Conservation (phyloP, 2,329 filamentous ascomycete species). For the Aureobasidium sp. region DNA sequence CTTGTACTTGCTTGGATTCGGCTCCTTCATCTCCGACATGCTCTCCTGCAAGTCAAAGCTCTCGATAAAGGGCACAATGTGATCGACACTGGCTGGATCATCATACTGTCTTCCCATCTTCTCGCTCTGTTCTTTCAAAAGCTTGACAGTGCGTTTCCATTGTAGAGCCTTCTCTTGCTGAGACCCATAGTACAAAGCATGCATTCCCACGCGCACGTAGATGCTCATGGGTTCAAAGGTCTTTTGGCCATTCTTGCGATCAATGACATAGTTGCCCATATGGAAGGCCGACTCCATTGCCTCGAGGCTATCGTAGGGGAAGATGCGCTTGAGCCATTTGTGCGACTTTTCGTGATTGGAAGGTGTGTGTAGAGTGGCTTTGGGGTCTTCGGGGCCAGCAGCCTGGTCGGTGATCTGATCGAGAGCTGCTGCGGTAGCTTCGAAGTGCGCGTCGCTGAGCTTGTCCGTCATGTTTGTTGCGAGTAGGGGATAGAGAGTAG, state of each 20-base stretch:
- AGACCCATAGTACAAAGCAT: slow-evolving; percentile 35
- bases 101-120: slow-evolving; percentile 36
- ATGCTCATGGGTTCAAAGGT: slow-evolving; percentile 34
- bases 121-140: slow-evolving; percentile 29
- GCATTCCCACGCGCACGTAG: slow-evolving; percentile 36
- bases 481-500: too few species aligned
- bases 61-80: slow-evolving; percentile 34
- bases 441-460: slow-evolving; percentile 17
- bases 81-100: slow-evolving; percentile 25
- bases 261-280: slow-evolving; percentile 36
- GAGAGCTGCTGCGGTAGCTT: slow-evolving; percentile 19
- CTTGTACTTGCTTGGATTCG: slow-evolving; percentile 29
- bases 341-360: slow-evolving; percentile 15
- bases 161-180: slow-evolving; percentile 31
- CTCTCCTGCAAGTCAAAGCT: slow-evolving; percentile 27
- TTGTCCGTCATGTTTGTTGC: slow-evolving; percentile 5
- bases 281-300: slow-evolving; percentile 29
- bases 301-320: slow-evolving; percentile 19
- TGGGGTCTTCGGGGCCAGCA: slow-evolving; percentile 17
- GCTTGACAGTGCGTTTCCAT: slow-evolving; percentile 24
- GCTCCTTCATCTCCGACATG: slow-evolving; percentile 28
- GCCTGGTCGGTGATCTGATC: slow-evolving; percentile 19
- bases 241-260: slow-evolving; percentile 31
- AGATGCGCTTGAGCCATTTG: slow-evolving; percentile 13
- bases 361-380: slow-evolving; percentile 19